Conservation (phyloP, 2,329 filamentous ascomycete genomes). For the Fusarium nelsonii region DNA sequence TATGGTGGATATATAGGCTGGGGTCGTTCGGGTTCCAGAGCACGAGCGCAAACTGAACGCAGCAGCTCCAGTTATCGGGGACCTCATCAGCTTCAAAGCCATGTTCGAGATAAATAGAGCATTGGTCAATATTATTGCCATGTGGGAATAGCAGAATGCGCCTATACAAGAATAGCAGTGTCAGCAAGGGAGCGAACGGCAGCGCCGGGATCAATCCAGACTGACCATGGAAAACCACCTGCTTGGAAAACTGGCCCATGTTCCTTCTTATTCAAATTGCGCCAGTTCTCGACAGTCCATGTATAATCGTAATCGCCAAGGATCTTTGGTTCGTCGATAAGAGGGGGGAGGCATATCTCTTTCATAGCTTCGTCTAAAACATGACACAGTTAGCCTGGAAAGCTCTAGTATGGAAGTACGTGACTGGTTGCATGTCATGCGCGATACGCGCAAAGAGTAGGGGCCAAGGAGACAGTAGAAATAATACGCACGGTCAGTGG, state of each 20-base stretch:
- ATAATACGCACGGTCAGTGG: slow-evolving; percentile 64
- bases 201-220: slow-evolving; percentile 47
- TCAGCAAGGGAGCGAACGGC: slow-evolving; percentile 23
- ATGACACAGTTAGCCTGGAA: slow-evolving; percentile 38
- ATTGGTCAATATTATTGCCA: slow-evolving; percentile 93
- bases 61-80: slow-evolving; percentile 95
- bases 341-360: slow-evolving; percentile 78
- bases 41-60: slow-evolving; percentile 93
- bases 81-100: slow-evolving; percentile 81
- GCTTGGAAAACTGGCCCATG: slow-evolving; percentile 91
- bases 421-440: not conserved
- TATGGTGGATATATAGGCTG: slow-evolving; percentile 82
- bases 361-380: slow-evolving; percentile 83
- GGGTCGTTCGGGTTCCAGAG: slow-evolving; percentile 95
- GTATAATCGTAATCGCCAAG: slow-evolving; percentile 81
- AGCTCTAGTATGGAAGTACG: not conserved
- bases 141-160: slow-evolving; percentile 95
- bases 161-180: slow-evolving; percentile 62
- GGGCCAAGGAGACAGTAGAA: slow-evolving; percentile 1
- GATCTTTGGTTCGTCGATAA: slow-evolving; percentile 81
- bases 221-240: slow-evolving; percentile 86
- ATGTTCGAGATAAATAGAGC: slow-evolving; percentile 96
- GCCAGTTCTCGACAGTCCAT: slow-evolving; percentile 91
- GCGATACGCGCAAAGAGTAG: slow-evolving; percentile 9
- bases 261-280: slow-evolving; percentile 79